phyloP scores from a whole-genome alignment of 371 early-diverging fungal species.

The Mucor velutinosus region DNA sequence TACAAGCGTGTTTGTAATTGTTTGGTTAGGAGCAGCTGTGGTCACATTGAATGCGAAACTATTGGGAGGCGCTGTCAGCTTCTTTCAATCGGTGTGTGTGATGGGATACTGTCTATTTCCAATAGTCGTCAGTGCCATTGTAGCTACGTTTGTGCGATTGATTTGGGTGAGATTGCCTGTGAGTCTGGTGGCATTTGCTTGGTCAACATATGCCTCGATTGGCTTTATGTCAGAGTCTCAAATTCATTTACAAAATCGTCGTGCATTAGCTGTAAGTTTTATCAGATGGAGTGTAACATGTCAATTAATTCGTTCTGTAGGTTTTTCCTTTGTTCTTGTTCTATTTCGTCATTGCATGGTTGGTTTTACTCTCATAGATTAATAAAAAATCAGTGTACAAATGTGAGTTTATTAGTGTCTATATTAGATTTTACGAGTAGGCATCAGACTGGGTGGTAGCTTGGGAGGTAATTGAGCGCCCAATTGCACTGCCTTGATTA shows the following conservation, averaged over 20 bases:
- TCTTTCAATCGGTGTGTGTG: conserved; percentile 93
- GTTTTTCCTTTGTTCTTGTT: conserved; percentile 89
- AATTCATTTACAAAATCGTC: conserved; percentile 75
- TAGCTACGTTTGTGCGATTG: conserved; percentile 62
- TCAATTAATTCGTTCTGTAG: neutral
- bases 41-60: conserved; percentile 93
- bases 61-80: conserved; percentile 89
- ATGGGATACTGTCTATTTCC: conserved; percentile 96
- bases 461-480: conserved; percentile 55
- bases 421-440: conserved; percentile 39
- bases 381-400: neutral
- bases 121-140: conserved; percentile 73
- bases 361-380: conserved; percentile 70
- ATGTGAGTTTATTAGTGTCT: conserved; percentile 11
- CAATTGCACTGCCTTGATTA: conserved; percentile 48
- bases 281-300: too few relatives aligned
- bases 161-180: conserved; percentile 72
- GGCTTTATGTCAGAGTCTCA: conserved; percentile 80
- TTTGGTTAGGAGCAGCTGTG: conserved; percentile 90
- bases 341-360: conserved; percentile 92
- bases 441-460: conserved; percentile 43
- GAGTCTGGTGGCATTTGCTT: conserved; percentile 72
- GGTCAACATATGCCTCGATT: conserved; percentile 88
- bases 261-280: conserved; percentile 74
- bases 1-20: conserved; percentile 87